A percentile compares a stretch with the other conserved stretches of the same genome.
Evolutionary conservation across 1,284 basidiomycete genomes (phyloP).

Genomic region (Pyrrhoderma noxium): DNA sequence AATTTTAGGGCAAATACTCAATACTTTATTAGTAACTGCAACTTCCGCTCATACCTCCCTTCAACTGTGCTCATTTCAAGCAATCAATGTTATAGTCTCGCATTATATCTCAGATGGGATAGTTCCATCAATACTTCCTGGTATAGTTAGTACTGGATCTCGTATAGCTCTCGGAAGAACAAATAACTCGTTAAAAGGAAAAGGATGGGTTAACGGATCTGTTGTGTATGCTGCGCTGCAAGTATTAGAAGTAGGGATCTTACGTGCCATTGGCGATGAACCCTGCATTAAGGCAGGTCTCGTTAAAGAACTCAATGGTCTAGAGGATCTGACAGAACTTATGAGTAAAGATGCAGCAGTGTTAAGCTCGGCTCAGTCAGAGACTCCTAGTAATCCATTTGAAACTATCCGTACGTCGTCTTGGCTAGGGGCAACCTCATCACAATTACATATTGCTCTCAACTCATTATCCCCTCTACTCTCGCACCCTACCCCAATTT

Average conservation of each 20-base stretch:
- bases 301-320: slow-evolving; percentile 42
- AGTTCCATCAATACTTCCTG: slow-evolving; percentile 71
- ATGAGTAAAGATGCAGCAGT: slow-evolving; percentile 21
- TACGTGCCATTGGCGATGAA: slow-evolving; percentile 55
- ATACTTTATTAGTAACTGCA: slow-evolving; percentile 54
- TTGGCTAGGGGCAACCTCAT: slow-evolving; percentile 58
- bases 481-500: slow-evolving; percentile 58
- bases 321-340: slow-evolving; percentile 51
- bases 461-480: slow-evolving; percentile 53
- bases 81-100: slow-evolving; percentile 48
- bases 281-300: slow-evolving; percentile 58
- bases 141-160: slow-evolving; percentile 68
- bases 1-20: slow-evolving; percentile 76
- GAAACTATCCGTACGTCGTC: slow-evolving; percentile 44
- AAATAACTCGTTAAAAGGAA: slow-evolving; percentile 28
- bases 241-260: slow-evolving; percentile 48
- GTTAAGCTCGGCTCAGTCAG: slow-evolving; percentile 1
- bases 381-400: slow-evolving; percentile 27
- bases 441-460: slow-evolving; percentile 61
- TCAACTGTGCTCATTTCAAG: slow-evolving; percentile 57
- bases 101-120: slow-evolving; percentile 59
- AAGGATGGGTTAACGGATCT: slow-evolving; percentile 59
- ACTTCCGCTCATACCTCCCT: slow-evolving; percentile 51
- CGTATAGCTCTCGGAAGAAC: slow-evolving; percentile 56
- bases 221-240: slow-evolving; percentile 52